A percentile compares a stretch with the other conserved stretches of the same genome.
These are phyloP conservation scores for Boletus sp. DNA, from an alignment of 1,284 basidiomycete species.

Conservation along the genomic window DNA sequence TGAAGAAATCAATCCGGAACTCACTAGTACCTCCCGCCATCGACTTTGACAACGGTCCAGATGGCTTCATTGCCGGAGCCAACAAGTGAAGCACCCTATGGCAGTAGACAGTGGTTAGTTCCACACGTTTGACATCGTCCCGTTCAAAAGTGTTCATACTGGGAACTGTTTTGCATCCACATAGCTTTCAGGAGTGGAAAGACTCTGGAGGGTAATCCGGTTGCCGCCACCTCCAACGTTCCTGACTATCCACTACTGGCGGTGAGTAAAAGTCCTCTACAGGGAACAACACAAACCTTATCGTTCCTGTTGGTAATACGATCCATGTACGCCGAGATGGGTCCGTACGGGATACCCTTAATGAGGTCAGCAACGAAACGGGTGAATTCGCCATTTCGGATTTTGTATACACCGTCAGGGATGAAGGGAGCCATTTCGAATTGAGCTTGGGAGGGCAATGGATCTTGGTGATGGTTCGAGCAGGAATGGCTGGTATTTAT, in stretches of 20 bases:
- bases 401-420: neutral
- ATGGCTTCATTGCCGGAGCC: too few relatives aligned
- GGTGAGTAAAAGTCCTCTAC: neutral
- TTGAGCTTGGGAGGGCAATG: neutral
- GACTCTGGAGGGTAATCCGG: neutral
- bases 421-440: neutral
- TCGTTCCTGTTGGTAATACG: neutral
- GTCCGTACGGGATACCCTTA: neutral
- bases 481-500: neutral
- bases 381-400: neutral
- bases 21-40: too few relatives aligned
- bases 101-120: neutral
- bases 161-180: neutral
- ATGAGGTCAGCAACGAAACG: neutral
- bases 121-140: neutral
- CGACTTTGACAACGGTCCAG: too few relatives aligned
- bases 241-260: neutral
- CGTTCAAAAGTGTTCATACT: neutral
- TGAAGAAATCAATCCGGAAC: too few relatives aligned
- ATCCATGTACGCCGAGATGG: neutral
- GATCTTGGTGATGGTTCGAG: neutral
- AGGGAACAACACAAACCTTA: neutral
- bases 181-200: neutral
- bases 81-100: too few relatives aligned
- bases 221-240: neutral